Evolutionary conservation across 192 early-diverging fungal genomes (phyloP).

Genomic region (Gamsiella multidivaricata): DNA sequence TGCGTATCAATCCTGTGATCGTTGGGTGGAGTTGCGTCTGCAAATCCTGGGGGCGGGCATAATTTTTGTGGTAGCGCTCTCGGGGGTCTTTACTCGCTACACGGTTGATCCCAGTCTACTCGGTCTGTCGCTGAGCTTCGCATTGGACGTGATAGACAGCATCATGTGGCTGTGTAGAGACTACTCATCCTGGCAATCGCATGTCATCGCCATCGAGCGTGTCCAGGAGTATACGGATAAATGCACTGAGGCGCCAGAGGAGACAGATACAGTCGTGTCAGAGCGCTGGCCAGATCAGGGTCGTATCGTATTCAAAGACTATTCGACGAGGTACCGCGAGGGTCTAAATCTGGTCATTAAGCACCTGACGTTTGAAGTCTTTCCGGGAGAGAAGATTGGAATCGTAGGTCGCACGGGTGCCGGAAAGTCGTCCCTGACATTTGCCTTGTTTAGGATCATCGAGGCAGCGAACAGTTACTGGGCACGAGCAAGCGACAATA

Average conservation of each 20-base stretch:
- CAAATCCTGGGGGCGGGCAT: slow-evolving; percentile 77
- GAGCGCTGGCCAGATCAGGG: slow-evolving; percentile 78
- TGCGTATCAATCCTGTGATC: slow-evolving; percentile 59
- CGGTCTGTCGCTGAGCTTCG: slow-evolving; percentile 83
- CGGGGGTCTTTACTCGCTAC: slow-evolving; percentile 59
- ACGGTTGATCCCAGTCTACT: slow-evolving; percentile 78
- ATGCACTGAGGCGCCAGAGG: slow-evolving; percentile 77
- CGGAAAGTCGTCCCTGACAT: slow-evolving; percentile 66
- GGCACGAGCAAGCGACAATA: slow-evolving; percentile 39
- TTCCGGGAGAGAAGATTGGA: slow-evolving; percentile 80
- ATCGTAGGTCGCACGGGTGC: slow-evolving; percentile 83
- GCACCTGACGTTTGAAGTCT: slow-evolving; percentile 74
- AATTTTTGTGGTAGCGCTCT: slow-evolving; percentile 67
- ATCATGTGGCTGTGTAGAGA: slow-evolving; percentile 82
- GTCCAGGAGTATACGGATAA: slow-evolving; percentile 82
- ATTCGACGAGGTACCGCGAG: slow-evolving; percentile 83
- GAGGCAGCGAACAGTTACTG: slow-evolving; percentile 56
- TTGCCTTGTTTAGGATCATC: slow-evolving; percentile 62
- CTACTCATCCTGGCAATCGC: slow-evolving; percentile 82
- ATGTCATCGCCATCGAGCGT: slow-evolving; percentile 85
- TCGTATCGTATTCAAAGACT: slow-evolving; percentile 71
- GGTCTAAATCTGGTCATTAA: slow-evolving; percentile 79
- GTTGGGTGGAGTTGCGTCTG: slow-evolving; percentile 84
- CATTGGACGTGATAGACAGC: slow-evolving; percentile 76
- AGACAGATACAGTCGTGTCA: slow-evolving; percentile 53